These are phyloP conservation scores for Heracleum sosnowskyi DNA, from an alignment of 129 eudicot genomes.

Conservation along the genomic window DNA sequence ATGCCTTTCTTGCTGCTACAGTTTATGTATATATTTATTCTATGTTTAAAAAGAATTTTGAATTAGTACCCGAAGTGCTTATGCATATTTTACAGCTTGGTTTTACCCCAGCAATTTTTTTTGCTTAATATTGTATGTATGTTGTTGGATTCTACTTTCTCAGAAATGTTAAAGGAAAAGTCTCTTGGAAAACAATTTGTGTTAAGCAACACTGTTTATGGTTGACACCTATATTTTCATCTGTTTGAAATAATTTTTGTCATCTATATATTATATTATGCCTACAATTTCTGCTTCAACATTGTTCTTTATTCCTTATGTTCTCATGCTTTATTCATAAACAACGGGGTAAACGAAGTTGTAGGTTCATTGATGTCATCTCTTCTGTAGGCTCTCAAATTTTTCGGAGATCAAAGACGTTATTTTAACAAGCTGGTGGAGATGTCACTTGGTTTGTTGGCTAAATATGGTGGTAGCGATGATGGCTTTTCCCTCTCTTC, in stretches of 20 bases:
- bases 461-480: constrained; percentile 80
- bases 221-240: not conserved
- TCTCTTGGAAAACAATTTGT: not conserved
- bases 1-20: not conserved
- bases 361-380: not conserved
- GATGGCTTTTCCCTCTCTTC: constrained; percentile 68
- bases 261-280: not conserved
- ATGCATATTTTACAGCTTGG: not conserved
- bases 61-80: not conserved
- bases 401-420: constrained; percentile 45
- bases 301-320: not conserved
- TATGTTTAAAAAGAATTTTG: not conserved
- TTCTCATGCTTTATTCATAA: not conserved
- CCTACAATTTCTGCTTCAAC: not conserved
- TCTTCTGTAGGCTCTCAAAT: constrained; percentile 59
- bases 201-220: not conserved
- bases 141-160: not conserved
- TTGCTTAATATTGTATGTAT: not conserved
- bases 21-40: not conserved
- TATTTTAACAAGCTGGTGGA: constrained; percentile 66
- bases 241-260: not conserved
- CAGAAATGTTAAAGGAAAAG: not conserved
- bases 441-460: constrained; percentile 41
- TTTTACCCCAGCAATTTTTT: not conserved
- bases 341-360: not conserved